These are phyloP conservation scores for Plasmodium berghei DNA, from an alignment of 169 alveolate genomes.

Conservation along the genomic window DNA sequence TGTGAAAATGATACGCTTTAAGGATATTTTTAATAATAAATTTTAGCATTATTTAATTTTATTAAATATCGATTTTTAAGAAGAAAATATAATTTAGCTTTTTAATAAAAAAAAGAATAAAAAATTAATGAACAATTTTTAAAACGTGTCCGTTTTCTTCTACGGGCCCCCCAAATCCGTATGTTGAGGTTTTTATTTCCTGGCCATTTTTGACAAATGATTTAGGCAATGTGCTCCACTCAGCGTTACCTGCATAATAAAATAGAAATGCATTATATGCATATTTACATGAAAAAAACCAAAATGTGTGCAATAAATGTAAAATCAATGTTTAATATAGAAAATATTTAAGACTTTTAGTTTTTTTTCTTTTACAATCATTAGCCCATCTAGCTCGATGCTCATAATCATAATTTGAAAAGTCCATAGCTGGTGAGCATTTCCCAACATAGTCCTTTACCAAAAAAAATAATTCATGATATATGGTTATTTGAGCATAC, in stretches of 20 bases:
- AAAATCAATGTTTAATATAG: too few species aligned
- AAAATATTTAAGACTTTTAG: too few species aligned
- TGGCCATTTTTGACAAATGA: background rate
- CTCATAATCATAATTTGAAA: constrained; percentile 63
- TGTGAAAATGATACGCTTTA: too few species aligned
- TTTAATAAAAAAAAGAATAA: constrained; percentile 10
- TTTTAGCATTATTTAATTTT: constrained; percentile 14
- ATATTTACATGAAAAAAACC: background rate
- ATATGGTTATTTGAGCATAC: background rate
- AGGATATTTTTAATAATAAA: too few species aligned
- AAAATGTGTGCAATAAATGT: too few species aligned
- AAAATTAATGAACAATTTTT: constrained; percentile 23
- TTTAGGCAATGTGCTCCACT: constrained; percentile 21
- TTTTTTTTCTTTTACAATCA: constrained; percentile 54
- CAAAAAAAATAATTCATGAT: background rate
- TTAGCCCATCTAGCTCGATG: constrained; percentile 77
- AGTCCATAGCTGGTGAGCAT: constrained; percentile 85
- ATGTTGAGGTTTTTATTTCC: background rate
- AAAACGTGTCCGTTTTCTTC: constrained; percentile 59
- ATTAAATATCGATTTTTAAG: background rate
- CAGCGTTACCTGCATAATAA: constrained; percentile 34
- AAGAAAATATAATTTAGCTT: background rate
- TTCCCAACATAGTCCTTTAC: constrained; percentile 78
- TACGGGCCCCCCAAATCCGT: constrained; percentile 43
- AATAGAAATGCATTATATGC: background rate